Evolutionary conservation across 2,329 filamentous ascomycete species (phyloP), one percentile per base, ranked within the genome.

Genomic region (Xylariaceae sp.): DNA sequence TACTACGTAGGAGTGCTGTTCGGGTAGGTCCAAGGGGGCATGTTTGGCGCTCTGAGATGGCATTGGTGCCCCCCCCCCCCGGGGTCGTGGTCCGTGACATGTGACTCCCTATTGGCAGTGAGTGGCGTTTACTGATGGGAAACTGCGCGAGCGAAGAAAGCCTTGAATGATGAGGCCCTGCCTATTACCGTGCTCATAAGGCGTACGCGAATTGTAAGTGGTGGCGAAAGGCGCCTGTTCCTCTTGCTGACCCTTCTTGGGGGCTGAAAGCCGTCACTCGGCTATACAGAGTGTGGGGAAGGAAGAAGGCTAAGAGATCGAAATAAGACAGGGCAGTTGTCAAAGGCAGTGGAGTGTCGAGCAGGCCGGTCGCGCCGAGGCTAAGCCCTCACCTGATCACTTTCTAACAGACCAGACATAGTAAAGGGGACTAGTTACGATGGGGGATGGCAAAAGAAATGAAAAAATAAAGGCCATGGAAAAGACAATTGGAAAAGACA

Each of bases 311-410:
- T 58, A 35, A n/a, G 53, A 18, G 8, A 7, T 30, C 23, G 30
- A 51, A 51, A 35, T 17, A 35, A 53, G 55, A 53, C 56, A n/a
- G 49, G 56, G 51, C 47, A 49, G 17, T 49, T 49, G 17, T 30
- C 5, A 45, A 3, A 13, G 13, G 37, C 7, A n/a, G 9, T 45
- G 8, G 30, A 49, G 10, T 34, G 18, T 49, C 11, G 10, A 37
- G 55, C 51, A 59, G 58, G 62, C 48, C 58, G 52, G 49, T 55
- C 42, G 60, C 58, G 44, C 60, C 58, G 62, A 64, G 62, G 62
- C 62, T 64, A 58, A 59, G 62, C 58, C 17, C 54, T 62, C 62
- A 62, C 62, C 60, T 64, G 62, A 64, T 57, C 60, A 64, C 47
- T 56, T 62, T 55, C 52, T 51, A 56, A 62, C 51, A 55, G 62